These are phyloP conservation scores for Gymnopus androsaceus DNA, from an alignment of 1,284 basidiomycete genomes.

Conservation along the genomic window DNA sequence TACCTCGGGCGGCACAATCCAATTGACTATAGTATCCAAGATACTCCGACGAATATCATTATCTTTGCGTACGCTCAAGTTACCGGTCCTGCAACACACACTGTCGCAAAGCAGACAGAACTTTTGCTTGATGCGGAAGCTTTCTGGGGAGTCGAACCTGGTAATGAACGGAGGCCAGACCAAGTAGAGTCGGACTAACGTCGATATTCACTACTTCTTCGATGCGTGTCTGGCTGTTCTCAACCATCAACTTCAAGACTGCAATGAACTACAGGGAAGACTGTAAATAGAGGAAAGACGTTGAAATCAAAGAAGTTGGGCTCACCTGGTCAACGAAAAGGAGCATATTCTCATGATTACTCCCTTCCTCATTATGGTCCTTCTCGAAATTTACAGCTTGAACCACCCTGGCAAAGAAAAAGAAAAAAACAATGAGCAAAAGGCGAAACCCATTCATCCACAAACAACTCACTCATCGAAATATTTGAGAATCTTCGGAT, in stretches of 20 bases:
- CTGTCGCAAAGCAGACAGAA: conserved; percentile 77
- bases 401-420: conserved; percentile 39
- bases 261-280: conserved; percentile 57
- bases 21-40: conserved; percentile 74
- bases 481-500: conserved; percentile 66
- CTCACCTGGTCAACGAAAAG: conserved; percentile 76
- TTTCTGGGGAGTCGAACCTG: conserved; percentile 55
- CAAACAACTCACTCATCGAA: conserved; percentile 68
- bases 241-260: conserved; percentile 75
- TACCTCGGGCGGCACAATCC: conserved; percentile 62
- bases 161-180: conserved; percentile 70
- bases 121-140: conserved; percentile 70
- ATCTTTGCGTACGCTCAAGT: conserved; percentile 67
- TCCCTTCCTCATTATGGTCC: conserved; percentile 28
- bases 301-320: conserved; percentile 16
- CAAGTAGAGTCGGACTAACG: conserved; percentile 64
- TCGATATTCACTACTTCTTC: conserved; percentile 72
- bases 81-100: conserved; percentile 63
- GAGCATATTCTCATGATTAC: conserved; percentile 55
- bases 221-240: conserved; percentile 62
- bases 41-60: conserved; percentile 67
- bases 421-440: neutral
- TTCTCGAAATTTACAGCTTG: conserved; percentile 46
- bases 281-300: conserved; percentile 5
- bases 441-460: too few relatives aligned